These are phyloP conservation scores for Paulownia fortunei DNA, from an alignment of 257 asterid species.

Conservation along the genomic window DNA sequence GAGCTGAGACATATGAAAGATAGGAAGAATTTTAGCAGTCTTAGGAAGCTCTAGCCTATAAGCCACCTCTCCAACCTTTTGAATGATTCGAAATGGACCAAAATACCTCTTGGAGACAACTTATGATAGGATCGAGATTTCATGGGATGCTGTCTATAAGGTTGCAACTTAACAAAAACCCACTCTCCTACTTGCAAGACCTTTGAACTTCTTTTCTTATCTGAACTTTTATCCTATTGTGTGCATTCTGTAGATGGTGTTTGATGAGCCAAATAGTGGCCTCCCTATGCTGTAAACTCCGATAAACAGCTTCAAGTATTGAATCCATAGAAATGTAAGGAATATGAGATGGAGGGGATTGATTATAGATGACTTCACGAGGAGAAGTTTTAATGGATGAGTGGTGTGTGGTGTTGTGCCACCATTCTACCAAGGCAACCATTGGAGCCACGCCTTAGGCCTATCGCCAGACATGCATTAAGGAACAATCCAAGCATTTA, in stretches of 20 bases:
- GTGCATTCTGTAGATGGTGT: neutral
- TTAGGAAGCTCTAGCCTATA: neutral
- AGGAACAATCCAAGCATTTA: slow-evolving; percentile 7
- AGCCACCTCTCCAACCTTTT: neutral
- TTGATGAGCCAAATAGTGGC: neutral
- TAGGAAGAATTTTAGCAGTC: neutral
- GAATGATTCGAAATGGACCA: neutral
- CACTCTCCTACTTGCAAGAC: neutral
- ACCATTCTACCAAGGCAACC: neutral
- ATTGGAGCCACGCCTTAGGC: neutral
- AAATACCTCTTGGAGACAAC: neutral
- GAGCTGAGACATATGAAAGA: neutral
- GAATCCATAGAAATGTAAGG: neutral
- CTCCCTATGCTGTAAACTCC: neutral
- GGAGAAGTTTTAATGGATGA: neutral
- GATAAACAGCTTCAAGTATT: neutral
- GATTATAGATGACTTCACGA: neutral
- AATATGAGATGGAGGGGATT: neutral
- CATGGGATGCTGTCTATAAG: neutral
- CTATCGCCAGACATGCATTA: neutral
- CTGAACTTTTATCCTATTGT: neutral
- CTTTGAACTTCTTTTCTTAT: neutral
- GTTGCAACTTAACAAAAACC: neutral
- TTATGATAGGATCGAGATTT: neutral
- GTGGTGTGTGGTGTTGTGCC: neutral